Conservation (phyloP, 352 stramenopile genomes). For the Phytophthora hibernalis region DNA sequence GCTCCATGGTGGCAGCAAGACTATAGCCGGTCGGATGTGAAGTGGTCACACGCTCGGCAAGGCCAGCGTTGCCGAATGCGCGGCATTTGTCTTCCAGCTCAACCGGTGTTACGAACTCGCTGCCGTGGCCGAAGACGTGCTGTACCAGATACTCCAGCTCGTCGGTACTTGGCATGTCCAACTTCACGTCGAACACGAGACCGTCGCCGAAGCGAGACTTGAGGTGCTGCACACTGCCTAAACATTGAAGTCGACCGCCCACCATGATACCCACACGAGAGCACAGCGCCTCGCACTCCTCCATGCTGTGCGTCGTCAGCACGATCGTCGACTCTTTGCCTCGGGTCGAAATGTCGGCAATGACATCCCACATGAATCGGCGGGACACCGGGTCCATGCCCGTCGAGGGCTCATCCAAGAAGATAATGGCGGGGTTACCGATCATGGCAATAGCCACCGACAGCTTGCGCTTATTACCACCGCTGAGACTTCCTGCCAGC, state of each 20-base stretch:
- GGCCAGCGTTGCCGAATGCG: conserved; percentile 47
- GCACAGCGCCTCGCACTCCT: conserved; percentile 74
- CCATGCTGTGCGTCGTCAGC: conserved; percentile 85
- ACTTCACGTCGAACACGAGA: conserved; percentile 83
- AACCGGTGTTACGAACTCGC: conserved; percentile 22
- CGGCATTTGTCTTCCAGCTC: conserved; percentile 46
- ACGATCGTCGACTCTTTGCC: conserved; percentile 77
- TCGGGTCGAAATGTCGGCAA: conserved; percentile 68
- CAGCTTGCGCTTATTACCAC: conserved; percentile 95
- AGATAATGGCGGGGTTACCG: conserved; percentile 86
- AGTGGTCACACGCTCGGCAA: conserved; percentile 40
- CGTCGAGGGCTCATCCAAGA: conserved; percentile 90
- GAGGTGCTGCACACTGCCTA: conserved; percentile 90
- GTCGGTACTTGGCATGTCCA: conserved; percentile 28
- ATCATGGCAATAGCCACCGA: conserved; percentile 94
- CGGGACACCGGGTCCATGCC: conserved; percentile 93
- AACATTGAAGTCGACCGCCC: conserved; percentile 57
- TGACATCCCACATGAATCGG: conserved; percentile 57
- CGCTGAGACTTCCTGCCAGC: conserved; percentile 73
- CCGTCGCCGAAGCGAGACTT: conserved; percentile 96
- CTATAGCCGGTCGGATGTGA: conserved; percentile 67
- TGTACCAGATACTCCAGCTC: conserved; percentile 36
- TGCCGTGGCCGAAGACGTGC: conserved; percentile 35
- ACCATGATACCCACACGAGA: conserved; percentile 93
- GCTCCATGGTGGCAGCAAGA: conserved; percentile 50